Percentiles rank a stretch among this genome's conserved stretches.
Evolutionary conservation across 768 basidiomycete genomes (phyloP).

Genomic region (Chalciporus chontae): DNA sequence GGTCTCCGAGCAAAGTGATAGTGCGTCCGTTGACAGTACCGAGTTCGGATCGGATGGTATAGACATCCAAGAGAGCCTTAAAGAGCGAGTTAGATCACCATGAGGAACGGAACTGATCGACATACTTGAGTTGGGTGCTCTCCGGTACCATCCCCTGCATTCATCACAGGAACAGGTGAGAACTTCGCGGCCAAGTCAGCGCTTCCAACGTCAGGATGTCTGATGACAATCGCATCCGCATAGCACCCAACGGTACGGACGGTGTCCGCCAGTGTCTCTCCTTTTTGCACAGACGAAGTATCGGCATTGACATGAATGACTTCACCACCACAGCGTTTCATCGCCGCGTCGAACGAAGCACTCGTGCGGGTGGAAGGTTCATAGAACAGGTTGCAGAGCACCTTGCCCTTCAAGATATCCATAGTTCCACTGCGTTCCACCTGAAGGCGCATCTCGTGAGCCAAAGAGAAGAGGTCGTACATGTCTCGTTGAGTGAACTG

Average conservation of each 20-base stretch:
- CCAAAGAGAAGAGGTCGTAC: constrained; percentile 90
- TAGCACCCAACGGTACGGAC: constrained; percentile 94
- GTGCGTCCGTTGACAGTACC: constrained; percentile 97
- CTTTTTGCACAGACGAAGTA: constrained; percentile 86
- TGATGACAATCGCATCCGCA: constrained; percentile 89
- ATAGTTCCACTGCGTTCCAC: constrained; percentile 88
- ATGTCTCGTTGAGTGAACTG: constrained; percentile 88
- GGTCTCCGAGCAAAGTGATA: constrained; percentile 88
- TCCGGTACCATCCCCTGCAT: constrained; percentile 95
- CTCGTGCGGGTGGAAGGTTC: constrained; percentile 97
- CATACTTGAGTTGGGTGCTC: constrained; percentile 94
- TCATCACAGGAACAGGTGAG: constrained; percentile 93
- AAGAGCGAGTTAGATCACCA: constrained; percentile 4
- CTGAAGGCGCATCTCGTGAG: constrained; percentile 94
- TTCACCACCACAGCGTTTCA: constrained; percentile 97
- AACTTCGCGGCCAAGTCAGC: constrained; percentile 95
- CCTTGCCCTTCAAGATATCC: constrained; percentile 86
- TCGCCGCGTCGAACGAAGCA: constrained; percentile 95
- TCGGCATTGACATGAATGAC: constrained; percentile 84
- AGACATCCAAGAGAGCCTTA: constrained; percentile 81
- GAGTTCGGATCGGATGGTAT: constrained; percentile 95
- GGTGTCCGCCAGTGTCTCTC: constrained; percentile 90
- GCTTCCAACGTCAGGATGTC: constrained; percentile 92
- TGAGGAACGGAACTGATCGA: constrained; percentile 2
- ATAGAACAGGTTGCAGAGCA: constrained; percentile 91